Evolutionary conservation across 352 stramenopile genomes (phyloP).

Genomic region (Globisporangium cystogenes): DNA sequence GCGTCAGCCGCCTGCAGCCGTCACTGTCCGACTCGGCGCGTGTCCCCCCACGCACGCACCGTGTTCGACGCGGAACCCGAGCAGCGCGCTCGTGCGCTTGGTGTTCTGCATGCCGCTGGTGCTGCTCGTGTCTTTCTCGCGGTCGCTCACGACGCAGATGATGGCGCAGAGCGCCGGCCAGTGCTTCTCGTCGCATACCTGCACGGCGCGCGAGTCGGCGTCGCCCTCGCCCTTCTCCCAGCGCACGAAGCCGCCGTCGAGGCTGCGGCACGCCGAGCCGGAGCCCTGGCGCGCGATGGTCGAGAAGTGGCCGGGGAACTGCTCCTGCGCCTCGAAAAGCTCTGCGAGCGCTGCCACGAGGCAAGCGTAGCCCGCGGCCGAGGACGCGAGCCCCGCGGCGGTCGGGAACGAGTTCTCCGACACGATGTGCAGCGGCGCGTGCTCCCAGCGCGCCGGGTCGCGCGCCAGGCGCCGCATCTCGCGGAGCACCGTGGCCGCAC

Average conservation of each 20-base stretch:
- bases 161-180: slow-evolving; percentile 94
- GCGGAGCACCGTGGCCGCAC: slow-evolving; percentile 70
- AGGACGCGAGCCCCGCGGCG: slow-evolving; percentile 95
- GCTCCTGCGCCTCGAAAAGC: slow-evolving; percentile 85
- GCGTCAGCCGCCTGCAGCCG: too few relatives aligned
- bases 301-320: slow-evolving; percentile 87
- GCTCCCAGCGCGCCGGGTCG: slow-evolving; percentile 8
- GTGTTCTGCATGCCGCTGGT: slow-evolving; percentile 95
- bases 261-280: slow-evolving; percentile 93
- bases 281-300: slow-evolving; percentile 94
- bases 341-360: slow-evolving; percentile 89
- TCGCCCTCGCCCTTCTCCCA: slow-evolving; percentile 92
- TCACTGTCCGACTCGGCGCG: too few relatives aligned
- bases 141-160: slow-evolving; percentile 95
- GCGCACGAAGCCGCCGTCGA: slow-evolving; percentile 96
- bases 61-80: slow-evolving; percentile 78
- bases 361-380: slow-evolving; percentile 95
- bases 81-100: slow-evolving; percentile 90
- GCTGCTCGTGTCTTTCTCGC: slow-evolving; percentile 96
- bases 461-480: slow-evolving; percentile 55
- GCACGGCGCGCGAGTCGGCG: slow-evolving; percentile 52
- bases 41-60: slow-evolving; percentile 6
- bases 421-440: slow-evolving; percentile 88
- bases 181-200: slow-evolving; percentile 84
- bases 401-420: slow-evolving; percentile 99